phyloP scores from a whole-genome alignment of 257 asterid species.

The Primulina huaijiensis region DNA sequence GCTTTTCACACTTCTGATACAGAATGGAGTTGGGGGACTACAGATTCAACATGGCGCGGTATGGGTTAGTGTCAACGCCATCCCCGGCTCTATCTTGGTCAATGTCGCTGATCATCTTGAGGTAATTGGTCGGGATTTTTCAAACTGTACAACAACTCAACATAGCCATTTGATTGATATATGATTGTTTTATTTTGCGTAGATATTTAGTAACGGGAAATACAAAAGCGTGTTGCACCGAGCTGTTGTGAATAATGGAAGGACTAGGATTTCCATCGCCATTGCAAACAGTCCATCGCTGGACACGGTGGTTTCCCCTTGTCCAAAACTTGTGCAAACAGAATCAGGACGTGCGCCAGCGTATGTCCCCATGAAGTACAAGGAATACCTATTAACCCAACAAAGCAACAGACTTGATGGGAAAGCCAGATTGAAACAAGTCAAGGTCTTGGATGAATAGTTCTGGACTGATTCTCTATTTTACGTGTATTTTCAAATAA shows the following conservation, averaged over 20 bases:
- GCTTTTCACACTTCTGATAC: constrained; percentile 61
- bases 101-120: constrained; percentile 78
- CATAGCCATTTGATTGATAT: background rate
- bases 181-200: background rate
- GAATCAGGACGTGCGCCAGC: constrained; percentile 23
- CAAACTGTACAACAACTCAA: background rate
- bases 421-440: constrained; percentile 38
- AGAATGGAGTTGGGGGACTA: constrained; percentile 60
- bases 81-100: constrained; percentile 61
- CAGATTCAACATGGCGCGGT: constrained; percentile 55
- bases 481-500: too few species aligned
- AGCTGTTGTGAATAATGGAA: constrained; percentile 54
- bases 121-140: constrained; percentile 29
- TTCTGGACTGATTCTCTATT: background rate
- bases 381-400: background rate
- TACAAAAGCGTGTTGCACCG: constrained; percentile 78
- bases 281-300: constrained; percentile 63
- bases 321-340: constrained; percentile 28
- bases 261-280: constrained; percentile 68
- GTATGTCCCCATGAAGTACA: constrained; percentile 35
- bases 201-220: constrained; percentile 83
- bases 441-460: constrained; percentile 19
- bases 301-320: constrained; percentile 50
- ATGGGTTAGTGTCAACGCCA: constrained; percentile 53
- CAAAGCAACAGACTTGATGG: background rate